phyloP scores from a whole-genome alignment of 371 early-diverging fungal species.

The Apophysomyces variabilis region DNA sequence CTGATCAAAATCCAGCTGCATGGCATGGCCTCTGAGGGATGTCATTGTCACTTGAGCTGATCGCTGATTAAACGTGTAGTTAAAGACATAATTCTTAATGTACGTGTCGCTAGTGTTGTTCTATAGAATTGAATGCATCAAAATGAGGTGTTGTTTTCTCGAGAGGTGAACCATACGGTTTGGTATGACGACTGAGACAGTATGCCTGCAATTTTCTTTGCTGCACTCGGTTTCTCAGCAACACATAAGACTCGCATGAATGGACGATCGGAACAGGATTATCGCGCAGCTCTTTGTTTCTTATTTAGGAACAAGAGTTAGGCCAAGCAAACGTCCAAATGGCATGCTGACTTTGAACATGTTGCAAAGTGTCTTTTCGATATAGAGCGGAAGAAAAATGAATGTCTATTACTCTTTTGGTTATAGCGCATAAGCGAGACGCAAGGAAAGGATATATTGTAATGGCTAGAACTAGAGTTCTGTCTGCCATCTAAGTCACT shows the following conservation, averaged over 20 bases:
- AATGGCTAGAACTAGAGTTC: too few relatives aligned
- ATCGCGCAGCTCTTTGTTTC: background rate
- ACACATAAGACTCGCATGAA: conserved; percentile 85
- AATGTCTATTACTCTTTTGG: too few relatives aligned
- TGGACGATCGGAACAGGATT: background rate
- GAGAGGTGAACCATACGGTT: conserved; percentile 29
- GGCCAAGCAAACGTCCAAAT: background rate
- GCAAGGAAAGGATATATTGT: too few relatives aligned
- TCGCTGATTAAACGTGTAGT: conserved; percentile 59
- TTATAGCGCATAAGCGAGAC: too few relatives aligned
- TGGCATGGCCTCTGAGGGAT: conserved; percentile 83
- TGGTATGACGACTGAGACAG: conserved; percentile 59
- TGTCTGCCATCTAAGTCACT: too few relatives aligned
- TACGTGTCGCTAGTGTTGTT: conserved; percentile 62
- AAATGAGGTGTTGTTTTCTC: conserved; percentile 13
- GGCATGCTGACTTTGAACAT: background rate
- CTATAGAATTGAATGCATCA: conserved; percentile 28
- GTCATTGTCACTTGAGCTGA: conserved; percentile 84
- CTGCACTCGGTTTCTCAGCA: conserved; percentile 99
- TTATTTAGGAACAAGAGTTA: background rate
- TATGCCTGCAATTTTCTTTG: conserved; percentile 88
- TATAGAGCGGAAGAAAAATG: too few relatives aligned
- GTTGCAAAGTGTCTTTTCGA: background rate
- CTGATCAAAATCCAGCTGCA: conserved; percentile 67
- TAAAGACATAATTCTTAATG: conserved; percentile 83